Conservation (phyloP, 805 yeast genomes). For the Wickerhamomyces silvicola region DNA sequence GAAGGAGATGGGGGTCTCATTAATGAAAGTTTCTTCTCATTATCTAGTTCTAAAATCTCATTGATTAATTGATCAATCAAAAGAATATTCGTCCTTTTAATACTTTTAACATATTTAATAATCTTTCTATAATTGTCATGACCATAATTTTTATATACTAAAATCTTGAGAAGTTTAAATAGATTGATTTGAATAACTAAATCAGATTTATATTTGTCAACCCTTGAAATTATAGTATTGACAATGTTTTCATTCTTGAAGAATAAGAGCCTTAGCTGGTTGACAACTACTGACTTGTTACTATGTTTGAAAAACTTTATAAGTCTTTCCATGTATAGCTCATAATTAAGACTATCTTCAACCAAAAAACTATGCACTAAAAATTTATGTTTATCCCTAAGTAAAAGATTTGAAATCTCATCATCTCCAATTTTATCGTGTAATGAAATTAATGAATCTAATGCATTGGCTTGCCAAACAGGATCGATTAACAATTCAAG, state of each 20-base stretch:
- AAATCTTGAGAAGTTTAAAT: slow-evolving; percentile 16
- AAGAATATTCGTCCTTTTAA: slow-evolving; percentile 9
- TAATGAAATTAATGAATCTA: slow-evolving; percentile 41
- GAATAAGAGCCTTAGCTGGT: slow-evolving; percentile 16
- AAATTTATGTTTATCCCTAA: slow-evolving; percentile 26
- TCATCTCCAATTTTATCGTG: slow-evolving; percentile 32
- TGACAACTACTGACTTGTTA: slow-evolving; percentile 11
- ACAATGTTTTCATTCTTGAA: slow-evolving; percentile 11
- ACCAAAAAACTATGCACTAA: slow-evolving; percentile 35
- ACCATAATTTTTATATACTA: slow-evolving; percentile 8
- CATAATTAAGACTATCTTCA: slow-evolving; percentile 35
- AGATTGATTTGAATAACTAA: slow-evolving; percentile 13
- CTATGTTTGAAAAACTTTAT: slow-evolving; percentile 24
- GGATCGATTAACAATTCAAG: slow-evolving; percentile 37
- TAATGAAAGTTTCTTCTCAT: slow-evolving; percentile 23
- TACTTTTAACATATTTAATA: slow-evolving; percentile 1
- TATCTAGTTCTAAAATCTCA: slow-evolving; percentile 13
- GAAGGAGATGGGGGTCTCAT: slow-evolving; percentile 26
- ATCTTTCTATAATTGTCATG: slow-evolving; percentile 11
- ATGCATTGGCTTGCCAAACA: slow-evolving; percentile 46
- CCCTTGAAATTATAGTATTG: slow-evolving; percentile 8
- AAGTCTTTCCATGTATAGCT: slow-evolving; percentile 35
- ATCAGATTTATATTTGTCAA: slow-evolving; percentile 7
- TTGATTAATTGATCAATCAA: slow-evolving; percentile 17
- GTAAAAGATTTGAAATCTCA: slow-evolving; percentile 20